Percentiles rank a stretch among this genome's conserved stretches.
Evolutionary conservation across 495 filamentous ascomycete species (phyloP).

Genomic region (Talaromyces liani): DNA sequence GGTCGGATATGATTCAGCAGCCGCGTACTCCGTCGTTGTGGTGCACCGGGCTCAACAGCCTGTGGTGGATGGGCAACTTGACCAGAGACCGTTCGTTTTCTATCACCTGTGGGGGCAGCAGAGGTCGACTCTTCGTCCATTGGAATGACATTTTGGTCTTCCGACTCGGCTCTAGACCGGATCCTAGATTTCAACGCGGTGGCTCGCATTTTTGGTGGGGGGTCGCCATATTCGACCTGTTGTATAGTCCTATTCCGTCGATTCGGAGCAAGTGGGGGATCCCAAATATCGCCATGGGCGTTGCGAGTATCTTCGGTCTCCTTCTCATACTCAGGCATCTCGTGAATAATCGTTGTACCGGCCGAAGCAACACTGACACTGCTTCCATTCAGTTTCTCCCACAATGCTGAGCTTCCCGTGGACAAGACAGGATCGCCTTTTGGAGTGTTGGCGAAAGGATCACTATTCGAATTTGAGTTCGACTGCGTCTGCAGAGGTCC

Average conservation of each 20-base stretch:
- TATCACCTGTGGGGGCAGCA: slow-evolving; percentile 38
- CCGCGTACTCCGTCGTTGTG: slow-evolving; percentile 70
- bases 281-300: slow-evolving; percentile 35
- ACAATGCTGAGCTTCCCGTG: slow-evolving; percentile 46
- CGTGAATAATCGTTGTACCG: slow-evolving; percentile 24
- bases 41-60: slow-evolving; percentile 54
- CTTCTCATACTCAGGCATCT: slow-evolving; percentile 35
- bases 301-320: slow-evolving; percentile 36
- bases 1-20: slow-evolving; percentile 66
- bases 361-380: slow-evolving; percentile 29
- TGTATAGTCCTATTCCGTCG: slow-evolving; percentile 56
- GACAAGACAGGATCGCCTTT: slow-evolving; percentile 32
- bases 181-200: slow-evolving; percentile 44
- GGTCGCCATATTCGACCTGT: slow-evolving; percentile 46
- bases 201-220: slow-evolving; percentile 57
- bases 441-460: slow-evolving; percentile 38
- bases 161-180: slow-evolving; percentile 40
- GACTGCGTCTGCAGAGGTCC: slow-evolving; percentile 34
- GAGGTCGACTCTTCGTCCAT: slow-evolving; percentile 30
- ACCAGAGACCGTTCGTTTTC: slow-evolving; percentile 82
- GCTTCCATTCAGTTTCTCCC: slow-evolving; percentile 50
- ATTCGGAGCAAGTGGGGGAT: slow-evolving; percentile 62
- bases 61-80: slow-evolving; percentile 58
- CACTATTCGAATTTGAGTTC: slow-evolving; percentile 32
- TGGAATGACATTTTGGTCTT: slow-evolving; percentile 33